Evolutionary conservation across 177 flowering plant genomes (phyloP).

Genomic region (Vitis hybrid): DNA sequence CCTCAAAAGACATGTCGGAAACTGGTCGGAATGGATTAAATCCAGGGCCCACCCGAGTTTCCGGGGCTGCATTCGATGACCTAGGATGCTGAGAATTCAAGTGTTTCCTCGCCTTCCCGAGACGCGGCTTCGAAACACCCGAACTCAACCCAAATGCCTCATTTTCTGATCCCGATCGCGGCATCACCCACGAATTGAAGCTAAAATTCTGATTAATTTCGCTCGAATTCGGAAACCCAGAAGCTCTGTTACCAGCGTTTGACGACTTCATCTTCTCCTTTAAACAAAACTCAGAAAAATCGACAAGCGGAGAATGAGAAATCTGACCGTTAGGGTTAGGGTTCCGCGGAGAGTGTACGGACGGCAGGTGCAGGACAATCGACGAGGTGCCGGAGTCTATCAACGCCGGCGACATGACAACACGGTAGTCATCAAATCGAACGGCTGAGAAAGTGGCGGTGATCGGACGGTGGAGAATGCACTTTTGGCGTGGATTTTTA

Average conservation of each 20-base stretch:
- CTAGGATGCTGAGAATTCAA: slow-evolving; percentile 16
- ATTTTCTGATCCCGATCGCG: slow-evolving; percentile 15
- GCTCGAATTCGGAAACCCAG: slow-evolving; percentile 18
- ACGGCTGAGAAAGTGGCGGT: not conserved
- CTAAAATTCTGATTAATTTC: slow-evolving; percentile 12
- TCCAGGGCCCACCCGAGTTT: slow-evolving; percentile 12
- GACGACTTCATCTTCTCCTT: slow-evolving; percentile 21
- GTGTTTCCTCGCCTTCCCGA: slow-evolving; percentile 35
- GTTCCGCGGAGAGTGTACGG: not conserved
- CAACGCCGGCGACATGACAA: slow-evolving; percentile 24
- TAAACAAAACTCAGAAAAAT: slow-evolving; percentile 4
- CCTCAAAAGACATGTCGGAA: not conserved
- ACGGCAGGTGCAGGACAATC: not conserved
- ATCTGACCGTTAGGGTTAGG: slow-evolving; percentile 23
- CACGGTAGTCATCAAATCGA: slow-evolving; percentile 18
- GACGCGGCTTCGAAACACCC: slow-evolving; percentile 35
- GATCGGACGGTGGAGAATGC: slow-evolving; percentile 3
- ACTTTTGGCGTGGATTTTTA: not conserved
- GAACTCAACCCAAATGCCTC: slow-evolving; percentile 2
- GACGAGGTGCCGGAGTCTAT: slow-evolving; percentile 14
- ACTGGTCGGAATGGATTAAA: slow-evolving; percentile 30
- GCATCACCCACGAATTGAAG: slow-evolving; percentile 17
- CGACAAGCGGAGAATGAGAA: slow-evolving; percentile 2
- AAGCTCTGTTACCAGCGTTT: slow-evolving; percentile 9
- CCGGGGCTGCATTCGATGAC: slow-evolving; percentile 3